These are phyloP conservation scores for Camelina sativa DNA, from an alignment of 345 rosid species.

Conservation along the genomic window DNA sequence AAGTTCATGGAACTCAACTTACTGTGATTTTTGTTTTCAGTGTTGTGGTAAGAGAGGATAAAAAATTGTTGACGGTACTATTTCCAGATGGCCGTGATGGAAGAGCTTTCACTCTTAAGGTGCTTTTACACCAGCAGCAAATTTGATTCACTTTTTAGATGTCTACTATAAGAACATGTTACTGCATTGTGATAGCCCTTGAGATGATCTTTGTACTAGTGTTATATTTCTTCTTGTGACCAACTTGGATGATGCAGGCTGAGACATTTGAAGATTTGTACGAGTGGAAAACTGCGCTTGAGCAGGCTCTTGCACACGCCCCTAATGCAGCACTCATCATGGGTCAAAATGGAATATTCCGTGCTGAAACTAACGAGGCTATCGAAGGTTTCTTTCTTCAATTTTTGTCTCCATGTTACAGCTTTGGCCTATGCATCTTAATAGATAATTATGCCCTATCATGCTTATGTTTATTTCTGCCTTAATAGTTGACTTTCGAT, in stretches of 20 bases:
- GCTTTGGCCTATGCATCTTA: constrained; percentile 20
- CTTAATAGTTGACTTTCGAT: constrained; percentile 17
- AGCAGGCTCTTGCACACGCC: constrained; percentile 91
- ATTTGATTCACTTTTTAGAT: constrained; percentile 14
- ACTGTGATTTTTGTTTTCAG: constrained; percentile 51
- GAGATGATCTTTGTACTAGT: constrained; percentile 11
- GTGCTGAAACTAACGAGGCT: constrained; percentile 70
- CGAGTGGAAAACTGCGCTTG: constrained; percentile 96
- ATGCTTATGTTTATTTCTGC: constrained; percentile 22
- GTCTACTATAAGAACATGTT: constrained; percentile 1
- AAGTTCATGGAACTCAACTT: constrained; percentile 16
- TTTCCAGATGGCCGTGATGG: constrained; percentile 99
- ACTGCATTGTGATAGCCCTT: constrained; percentile 5
- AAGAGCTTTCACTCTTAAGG: constrained; percentile 99
- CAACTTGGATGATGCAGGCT: constrained; percentile 58
- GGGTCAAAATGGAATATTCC: constrained; percentile 92
- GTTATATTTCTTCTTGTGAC: constrained; percentile 28
- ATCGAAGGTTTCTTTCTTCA: constrained; percentile 87
- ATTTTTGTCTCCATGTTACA: constrained; percentile 51
- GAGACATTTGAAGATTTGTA: constrained; percentile 92
- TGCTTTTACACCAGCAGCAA: constrained; percentile 40
- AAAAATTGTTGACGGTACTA: constrained; percentile 86
- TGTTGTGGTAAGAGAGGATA: constrained; percentile 97
- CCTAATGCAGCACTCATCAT: constrained; percentile 97
- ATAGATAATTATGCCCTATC: constrained; percentile 23